Evolutionary conservation across 1,139 yeast genomes (phyloP).

Genomic region (Candida sp.): DNA sequence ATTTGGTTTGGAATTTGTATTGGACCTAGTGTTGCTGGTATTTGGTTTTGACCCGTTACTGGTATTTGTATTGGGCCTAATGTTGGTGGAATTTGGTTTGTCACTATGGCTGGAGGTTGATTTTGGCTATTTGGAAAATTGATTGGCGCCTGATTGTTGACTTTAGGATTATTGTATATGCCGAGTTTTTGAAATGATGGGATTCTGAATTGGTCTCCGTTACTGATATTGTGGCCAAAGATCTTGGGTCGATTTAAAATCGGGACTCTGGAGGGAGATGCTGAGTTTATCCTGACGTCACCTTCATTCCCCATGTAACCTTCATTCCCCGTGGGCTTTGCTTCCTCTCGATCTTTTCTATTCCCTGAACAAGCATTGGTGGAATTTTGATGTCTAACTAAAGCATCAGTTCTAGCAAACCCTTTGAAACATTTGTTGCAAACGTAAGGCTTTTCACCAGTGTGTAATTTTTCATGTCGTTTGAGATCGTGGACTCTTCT

Average conservation of each 20-base stretch:
- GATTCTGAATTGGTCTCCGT: not conserved
- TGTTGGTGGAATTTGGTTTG: no score
- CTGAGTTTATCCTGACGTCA: not conserved
- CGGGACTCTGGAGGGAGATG: not conserved
- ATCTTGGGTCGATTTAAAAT: not conserved
- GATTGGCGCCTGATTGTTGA: not conserved
- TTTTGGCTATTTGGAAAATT: no score
- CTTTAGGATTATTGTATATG: not conserved
- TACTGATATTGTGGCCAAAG: not conserved
- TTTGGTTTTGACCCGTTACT: no score
- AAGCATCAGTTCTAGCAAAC: slow-evolving; percentile 78
- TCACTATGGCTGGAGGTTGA: no score
- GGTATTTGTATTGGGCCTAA: no score
- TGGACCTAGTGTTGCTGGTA: not conserved
- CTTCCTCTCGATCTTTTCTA: slow-evolving; percentile 2
- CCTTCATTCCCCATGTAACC: slow-evolving; percentile 5
- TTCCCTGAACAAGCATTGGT: slow-evolving; percentile 36
- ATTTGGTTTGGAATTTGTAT: no score
- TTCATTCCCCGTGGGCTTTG: slow-evolving; percentile 3
- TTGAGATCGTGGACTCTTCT: slow-evolving; percentile 74
- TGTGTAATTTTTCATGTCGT: slow-evolving; percentile 71
- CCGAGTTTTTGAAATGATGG: not conserved
- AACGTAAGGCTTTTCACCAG: slow-evolving; percentile 69
- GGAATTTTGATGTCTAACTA: slow-evolving; percentile 58
- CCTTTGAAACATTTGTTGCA: slow-evolving; percentile 62